Evolutionary conservation across 1,139 yeast genomes (phyloP), one percentile per base, ranked within the genome.

Genomic region (Hyphopichia fennica): DNA sequence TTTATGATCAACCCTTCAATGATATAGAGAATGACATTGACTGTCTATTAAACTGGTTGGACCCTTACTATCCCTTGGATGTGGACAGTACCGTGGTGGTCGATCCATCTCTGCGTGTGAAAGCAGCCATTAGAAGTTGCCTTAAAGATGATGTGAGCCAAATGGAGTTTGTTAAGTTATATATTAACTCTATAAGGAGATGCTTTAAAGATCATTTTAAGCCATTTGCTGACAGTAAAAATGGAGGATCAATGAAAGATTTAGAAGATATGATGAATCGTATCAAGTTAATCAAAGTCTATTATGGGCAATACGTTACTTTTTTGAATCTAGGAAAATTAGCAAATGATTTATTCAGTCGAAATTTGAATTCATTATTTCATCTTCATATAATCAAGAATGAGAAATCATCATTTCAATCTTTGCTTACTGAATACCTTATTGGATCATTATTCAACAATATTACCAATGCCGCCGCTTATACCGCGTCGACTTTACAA

Each of bases 21-120:
- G 76, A 72, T 30, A 54, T 65, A n/a, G 77, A 73, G 45, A 72
- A 70, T 47, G 79, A 74, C 46, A 56, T 72, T 11, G 63, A 63
- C 28, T 58, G 66, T 32, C 56, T 73, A 10, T 57, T 74, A 10
- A 53, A 69, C 40, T 73, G 76, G 75, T 57, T 73, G 29, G 54
- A 54, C 40, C 72, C 74, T 4, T 63, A 49, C 41, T 62, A 60
- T 42, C 67, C 69, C 3, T 29, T 25, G 27, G 22, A 37, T 11
- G 43, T 36, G 32, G 41, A 16, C 17, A 17, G 35, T 35, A 37
- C 35, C 29, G 50, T 43, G 22, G 41, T 51, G 19, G 28, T 37
- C 2, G 72, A 67, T 27, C 74, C 77, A 0, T 56, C 70, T 15
- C 67, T 62, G 16, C 47, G 78, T 35, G 61, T 70, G 7, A 64